These are phyloP conservation scores for Podaxis sp. DNA, from an alignment of 768 basidiomycete species.

Conservation along the genomic window DNA sequence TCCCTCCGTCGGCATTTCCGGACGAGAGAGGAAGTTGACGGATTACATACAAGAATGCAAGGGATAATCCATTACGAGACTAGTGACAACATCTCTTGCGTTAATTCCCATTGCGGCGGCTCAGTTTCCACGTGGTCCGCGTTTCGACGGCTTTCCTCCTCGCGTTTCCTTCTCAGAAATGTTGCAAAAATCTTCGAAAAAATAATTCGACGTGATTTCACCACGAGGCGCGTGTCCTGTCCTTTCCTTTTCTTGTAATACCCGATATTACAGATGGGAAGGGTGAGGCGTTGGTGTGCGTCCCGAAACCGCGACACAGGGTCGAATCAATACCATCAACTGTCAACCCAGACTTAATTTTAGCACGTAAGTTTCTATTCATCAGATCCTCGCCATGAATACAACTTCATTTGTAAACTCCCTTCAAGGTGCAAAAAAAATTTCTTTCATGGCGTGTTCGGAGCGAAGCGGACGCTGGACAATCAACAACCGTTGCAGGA, in stretches of 20 bases:
- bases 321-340: neutral
- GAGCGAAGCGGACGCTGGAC: neutral
- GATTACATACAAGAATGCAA: neutral
- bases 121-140: neutral
- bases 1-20: neutral
- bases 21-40: neutral
- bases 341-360: neutral
- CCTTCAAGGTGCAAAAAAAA: neutral
- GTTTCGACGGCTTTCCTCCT: neutral
- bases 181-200: neutral
- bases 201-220: neutral
- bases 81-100: neutral
- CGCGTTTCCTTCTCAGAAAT: neutral
- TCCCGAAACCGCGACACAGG: neutral
- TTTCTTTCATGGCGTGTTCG: neutral
- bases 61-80: neutral
- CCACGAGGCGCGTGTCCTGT: neutral
- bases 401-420: neutral
- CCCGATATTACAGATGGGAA: neutral
- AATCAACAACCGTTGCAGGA: slow-evolving; percentile 2
- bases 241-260: neutral
- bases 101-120: neutral
- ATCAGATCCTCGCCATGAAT: neutral
- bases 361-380: slow-evolving; percentile 12
- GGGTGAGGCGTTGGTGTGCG: neutral